A percentile compares a stretch with the other conserved stretches of the same genome.
These are phyloP conservation scores for Toxoplasma gondii DNA, from an alignment of 169 alveolate species.

Conservation along the genomic window DNA sequence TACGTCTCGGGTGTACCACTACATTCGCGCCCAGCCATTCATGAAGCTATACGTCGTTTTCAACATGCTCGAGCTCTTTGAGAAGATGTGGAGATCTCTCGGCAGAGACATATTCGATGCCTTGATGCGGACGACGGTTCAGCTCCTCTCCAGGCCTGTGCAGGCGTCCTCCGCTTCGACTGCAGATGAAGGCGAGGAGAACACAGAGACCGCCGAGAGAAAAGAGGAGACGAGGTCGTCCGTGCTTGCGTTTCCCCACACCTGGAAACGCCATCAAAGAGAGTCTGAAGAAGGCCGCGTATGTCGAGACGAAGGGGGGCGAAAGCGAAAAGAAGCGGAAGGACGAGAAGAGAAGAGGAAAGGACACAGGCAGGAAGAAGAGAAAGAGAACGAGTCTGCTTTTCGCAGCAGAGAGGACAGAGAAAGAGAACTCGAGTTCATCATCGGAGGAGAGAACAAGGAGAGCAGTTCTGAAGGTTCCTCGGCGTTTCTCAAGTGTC, in stretches of 20 bases:
- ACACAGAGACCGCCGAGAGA: neutral
- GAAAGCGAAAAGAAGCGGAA: neutral
- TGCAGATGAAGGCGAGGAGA: neutral
- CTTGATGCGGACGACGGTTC: conserved; percentile 75
- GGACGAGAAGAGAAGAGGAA: neutral
- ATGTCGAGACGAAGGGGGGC: neutral
- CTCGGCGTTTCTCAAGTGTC: too few relatives aligned
- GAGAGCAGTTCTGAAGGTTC: too few relatives aligned
- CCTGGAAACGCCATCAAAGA: neutral
- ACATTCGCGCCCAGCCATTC: conserved; percentile 88
- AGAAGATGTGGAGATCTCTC: conserved; percentile 85
- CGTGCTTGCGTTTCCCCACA: neutral
- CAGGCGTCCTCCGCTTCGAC: neutral
- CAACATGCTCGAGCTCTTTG: conserved; percentile 91
- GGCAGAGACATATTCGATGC: conserved; percentile 87
- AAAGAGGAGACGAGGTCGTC: neutral
- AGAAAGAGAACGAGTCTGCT: neutral
- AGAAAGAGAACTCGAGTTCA: neutral
- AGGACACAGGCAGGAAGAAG: neutral
- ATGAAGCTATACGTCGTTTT: conserved; percentile 88
- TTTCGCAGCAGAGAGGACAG: neutral
- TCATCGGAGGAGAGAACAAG: neutral
- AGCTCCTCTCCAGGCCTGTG: conserved; percentile 17
- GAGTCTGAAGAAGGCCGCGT: neutral
- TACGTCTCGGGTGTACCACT: conserved; percentile 88